Evolutionary conservation across 1,284 basidiomycete genomes (phyloP).

Genomic region (Limonomyces culmigenus): DNA sequence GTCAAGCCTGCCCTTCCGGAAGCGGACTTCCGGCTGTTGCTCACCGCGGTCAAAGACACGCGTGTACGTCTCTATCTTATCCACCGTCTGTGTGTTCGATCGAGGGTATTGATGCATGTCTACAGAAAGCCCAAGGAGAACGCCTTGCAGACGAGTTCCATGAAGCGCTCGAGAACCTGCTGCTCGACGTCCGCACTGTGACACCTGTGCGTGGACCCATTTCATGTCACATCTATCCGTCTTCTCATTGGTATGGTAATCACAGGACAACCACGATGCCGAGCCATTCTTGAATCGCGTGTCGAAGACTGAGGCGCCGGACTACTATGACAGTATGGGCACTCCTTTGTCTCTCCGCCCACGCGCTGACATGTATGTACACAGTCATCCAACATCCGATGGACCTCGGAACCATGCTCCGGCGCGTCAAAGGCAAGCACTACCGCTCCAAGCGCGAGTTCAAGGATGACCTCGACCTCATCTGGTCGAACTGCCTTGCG

Average conservation of each 20-base stretch:
- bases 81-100: constrained; percentile 5
- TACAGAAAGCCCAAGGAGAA: constrained; percentile 34
- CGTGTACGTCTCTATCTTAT: constrained; percentile 32
- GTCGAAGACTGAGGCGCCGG: constrained; percentile 70
- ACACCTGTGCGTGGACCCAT: constrained; percentile 40
- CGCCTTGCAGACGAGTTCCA: constrained; percentile 82
- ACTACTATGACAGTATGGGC: constrained; percentile 70
- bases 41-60: constrained; percentile 59
- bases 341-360: constrained; percentile 1
- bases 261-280: constrained; percentile 75
- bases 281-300: constrained; percentile 84
- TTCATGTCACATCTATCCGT: constrained; percentile 4
- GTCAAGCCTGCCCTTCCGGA: constrained; percentile 31
- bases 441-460: constrained; percentile 95
- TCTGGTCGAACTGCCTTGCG: constrained; percentile 90
- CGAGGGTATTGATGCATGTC: constrained; percentile 6
- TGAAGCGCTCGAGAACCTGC: constrained; percentile 76
- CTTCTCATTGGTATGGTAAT: constrained; percentile 9
- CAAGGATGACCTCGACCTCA: constrained; percentile 83
- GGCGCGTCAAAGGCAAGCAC: constrained; percentile 78
- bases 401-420: constrained; percentile 87
- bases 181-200: constrained; percentile 66
- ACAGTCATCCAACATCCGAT: constrained; percentile 81
- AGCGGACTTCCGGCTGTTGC: constrained; percentile 51
- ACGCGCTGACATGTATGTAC: not conserved